A percentile compares a stretch with the other conserved stretches of the same genome.
These are phyloP conservation scores for Starmerella bombicola DNA, from an alignment of 805 yeast species.

Conservation along the genomic window DNA sequence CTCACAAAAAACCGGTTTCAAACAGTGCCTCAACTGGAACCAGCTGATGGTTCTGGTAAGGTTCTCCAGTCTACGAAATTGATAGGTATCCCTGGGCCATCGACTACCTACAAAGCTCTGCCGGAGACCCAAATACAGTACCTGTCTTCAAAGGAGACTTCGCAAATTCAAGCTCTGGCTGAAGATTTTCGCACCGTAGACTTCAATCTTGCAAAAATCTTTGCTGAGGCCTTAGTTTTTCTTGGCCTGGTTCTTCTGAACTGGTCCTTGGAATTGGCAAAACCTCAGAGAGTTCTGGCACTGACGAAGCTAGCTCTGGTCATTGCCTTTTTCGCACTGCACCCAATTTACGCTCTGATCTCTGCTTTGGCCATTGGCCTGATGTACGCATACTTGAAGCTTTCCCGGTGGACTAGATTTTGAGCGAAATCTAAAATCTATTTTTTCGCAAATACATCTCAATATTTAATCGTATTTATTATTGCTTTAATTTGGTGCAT, in stretches of 20 bases:
- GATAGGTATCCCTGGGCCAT: no score
- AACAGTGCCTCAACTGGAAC: no score
- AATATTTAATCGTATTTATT: no score
- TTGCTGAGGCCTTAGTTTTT: conserved; percentile 18
- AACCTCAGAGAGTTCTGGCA: conserved; percentile 4
- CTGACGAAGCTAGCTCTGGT: conserved; percentile 11
- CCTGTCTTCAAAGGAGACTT: neutral
- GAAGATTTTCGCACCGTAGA: conserved; percentile 5
- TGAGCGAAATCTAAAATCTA: no score
- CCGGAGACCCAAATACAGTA: neutral
- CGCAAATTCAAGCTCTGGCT: conserved; percentile 7
- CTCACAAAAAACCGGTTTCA: no score
- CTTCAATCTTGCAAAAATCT: conserved; percentile 6
- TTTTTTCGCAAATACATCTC: no score
- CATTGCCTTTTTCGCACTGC: conserved; percentile 9
- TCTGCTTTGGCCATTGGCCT: neutral
- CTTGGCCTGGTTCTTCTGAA: conserved; percentile 12
- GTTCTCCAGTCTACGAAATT: no score
- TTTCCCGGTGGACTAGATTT: neutral
- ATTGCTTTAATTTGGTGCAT: no score
- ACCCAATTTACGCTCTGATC: conserved; percentile 13
- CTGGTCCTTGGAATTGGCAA: conserved; percentile 11
- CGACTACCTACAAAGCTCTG: no score
- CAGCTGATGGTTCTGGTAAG: no score
- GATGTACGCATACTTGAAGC: conserved; percentile 6